phyloP scores from a whole-genome alignment of 345 rosid genomes.

The Microthlaspi erraticum region DNA sequence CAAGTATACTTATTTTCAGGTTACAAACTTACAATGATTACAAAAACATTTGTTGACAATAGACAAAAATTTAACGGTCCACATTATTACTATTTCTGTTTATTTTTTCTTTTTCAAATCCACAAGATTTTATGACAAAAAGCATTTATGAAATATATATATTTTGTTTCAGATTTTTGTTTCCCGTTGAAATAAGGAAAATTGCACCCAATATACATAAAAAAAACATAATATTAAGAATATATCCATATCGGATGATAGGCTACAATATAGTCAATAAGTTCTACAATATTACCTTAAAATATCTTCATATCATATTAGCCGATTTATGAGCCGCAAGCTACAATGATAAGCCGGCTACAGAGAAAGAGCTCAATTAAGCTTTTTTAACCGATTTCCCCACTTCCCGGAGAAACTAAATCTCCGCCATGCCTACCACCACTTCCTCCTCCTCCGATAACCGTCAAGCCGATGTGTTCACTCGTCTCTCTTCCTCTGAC shows the following conservation, averaged over 20 bases:
- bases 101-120: not conserved
- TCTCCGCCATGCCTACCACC: constrained; percentile 57
- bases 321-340: too few relatives aligned
- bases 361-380: constrained; percentile 14
- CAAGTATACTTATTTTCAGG: not conserved
- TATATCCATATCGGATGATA: too few relatives aligned
- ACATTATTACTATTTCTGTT: constrained; percentile 19
- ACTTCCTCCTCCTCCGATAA: constrained; percentile 41
- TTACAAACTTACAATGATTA: constrained; percentile 15
- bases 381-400: constrained; percentile 25
- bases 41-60: not conserved
- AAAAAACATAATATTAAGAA: too few relatives aligned
- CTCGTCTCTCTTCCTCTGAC: constrained; percentile 67
- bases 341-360: too few relatives aligned
- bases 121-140: not conserved
- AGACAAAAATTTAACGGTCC: constrained; percentile 32
- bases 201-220: too few relatives aligned
- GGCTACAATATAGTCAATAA: too few relatives aligned
- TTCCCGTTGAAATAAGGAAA: constrained; percentile 18
- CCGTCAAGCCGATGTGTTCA: constrained; percentile 61
- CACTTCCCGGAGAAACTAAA: constrained; percentile 40
- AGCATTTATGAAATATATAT: not conserved
- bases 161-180: constrained; percentile 9
- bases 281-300: too few relatives aligned
- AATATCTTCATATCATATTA: too few relatives aligned